Conservation (phyloP, 1,139 yeast species). For the Saccharomycopsis hybrid region DNA sequence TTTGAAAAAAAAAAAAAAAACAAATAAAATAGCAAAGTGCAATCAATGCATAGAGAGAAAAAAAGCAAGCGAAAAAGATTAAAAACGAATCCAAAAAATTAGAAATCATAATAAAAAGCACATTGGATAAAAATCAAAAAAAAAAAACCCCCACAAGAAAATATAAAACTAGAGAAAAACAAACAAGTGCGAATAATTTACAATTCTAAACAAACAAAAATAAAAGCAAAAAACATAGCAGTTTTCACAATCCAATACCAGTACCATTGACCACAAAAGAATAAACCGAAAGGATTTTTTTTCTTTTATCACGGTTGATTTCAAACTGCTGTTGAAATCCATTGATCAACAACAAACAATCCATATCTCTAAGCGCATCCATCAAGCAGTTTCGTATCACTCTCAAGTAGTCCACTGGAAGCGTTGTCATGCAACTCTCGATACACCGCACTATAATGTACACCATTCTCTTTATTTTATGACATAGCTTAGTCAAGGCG, state of each 20-base stretch:
- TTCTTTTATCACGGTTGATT: constrained; percentile 24
- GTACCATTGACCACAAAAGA: constrained; percentile 26
- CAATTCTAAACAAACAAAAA: no score
- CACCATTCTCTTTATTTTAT: constrained; percentile 23
- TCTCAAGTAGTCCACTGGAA: constrained; percentile 25
- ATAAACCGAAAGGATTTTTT: constrained; percentile 25
- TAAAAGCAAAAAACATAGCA: background rate
- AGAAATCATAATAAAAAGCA: background rate
- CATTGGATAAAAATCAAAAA: background rate
- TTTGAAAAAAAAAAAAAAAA: no score
- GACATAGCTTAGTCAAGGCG: constrained; percentile 11
- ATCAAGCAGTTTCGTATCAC: constrained; percentile 25
- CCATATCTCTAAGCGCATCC: constrained; percentile 26
- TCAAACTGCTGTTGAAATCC: constrained; percentile 25
- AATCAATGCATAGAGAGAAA: no score
- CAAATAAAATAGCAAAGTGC: no score
- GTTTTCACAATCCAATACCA: constrained; percentile 24
- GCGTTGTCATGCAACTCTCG: constrained; percentile 24
- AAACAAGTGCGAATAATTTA: background rate
- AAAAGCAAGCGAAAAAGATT: no score
- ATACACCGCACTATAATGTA: constrained; percentile 25
- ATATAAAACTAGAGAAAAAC: no score
- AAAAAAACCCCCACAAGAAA: background rate
- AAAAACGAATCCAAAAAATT: no score
- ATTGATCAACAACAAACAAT: constrained; percentile 25